A percentile compares a stretch with the other conserved stretches of the same genome.
phyloP scores from a whole-genome alignment of 2,329 filamentous ascomycete genomes.

The Ambrosiella xylebori region DNA sequence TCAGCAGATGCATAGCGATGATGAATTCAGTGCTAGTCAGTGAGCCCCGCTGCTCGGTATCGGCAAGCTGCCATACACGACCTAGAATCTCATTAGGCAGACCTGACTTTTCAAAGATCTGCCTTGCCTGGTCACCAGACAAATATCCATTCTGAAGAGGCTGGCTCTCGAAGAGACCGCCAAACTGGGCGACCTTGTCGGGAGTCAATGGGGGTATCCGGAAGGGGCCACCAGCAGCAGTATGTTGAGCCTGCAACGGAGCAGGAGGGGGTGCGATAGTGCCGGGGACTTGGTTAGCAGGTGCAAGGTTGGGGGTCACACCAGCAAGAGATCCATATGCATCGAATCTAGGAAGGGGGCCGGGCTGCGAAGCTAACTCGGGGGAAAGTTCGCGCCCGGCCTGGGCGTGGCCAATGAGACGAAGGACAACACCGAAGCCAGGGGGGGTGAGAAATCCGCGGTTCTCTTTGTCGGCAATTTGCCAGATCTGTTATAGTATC shows the following conservation, averaged over 20 bases:
- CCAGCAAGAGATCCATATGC: constrained; percentile 35
- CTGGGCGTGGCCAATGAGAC: constrained; percentile 91
- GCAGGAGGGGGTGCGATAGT: constrained; percentile 27
- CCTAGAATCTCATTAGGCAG: constrained; percentile 80
- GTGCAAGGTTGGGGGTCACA: constrained; percentile 16
- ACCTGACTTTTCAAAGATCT: constrained; percentile 86
- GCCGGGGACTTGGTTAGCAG: constrained; percentile 14
- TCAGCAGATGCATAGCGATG: constrained; percentile 93
- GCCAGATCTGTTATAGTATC: constrained; percentile 61
- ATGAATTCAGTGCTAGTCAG: constrained; percentile 84
- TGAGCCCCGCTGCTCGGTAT: constrained; percentile 80
- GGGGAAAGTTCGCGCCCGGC: constrained; percentile 64
- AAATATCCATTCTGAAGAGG: constrained; percentile 58
- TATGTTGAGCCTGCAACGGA: constrained; percentile 36
- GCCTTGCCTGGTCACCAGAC: constrained; percentile 71
- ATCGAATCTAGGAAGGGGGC: constrained; percentile 84
- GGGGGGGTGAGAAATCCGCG: constrained; percentile 80
- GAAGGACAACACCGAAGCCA: constrained; percentile 81
- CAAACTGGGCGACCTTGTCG: constrained; percentile 81
- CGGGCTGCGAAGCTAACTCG: constrained; percentile 69
- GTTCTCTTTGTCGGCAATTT: constrained; percentile 95
- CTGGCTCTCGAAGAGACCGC: constrained; percentile 78
- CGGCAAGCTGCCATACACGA: constrained; percentile 90
- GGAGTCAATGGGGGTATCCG: constrained; percentile 77
- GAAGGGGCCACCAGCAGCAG: constrained; percentile 46